Base-by-base conservation (phyloP, 176 grass and related monocot genomes). In the Phoenix dactylifera region DNA sequence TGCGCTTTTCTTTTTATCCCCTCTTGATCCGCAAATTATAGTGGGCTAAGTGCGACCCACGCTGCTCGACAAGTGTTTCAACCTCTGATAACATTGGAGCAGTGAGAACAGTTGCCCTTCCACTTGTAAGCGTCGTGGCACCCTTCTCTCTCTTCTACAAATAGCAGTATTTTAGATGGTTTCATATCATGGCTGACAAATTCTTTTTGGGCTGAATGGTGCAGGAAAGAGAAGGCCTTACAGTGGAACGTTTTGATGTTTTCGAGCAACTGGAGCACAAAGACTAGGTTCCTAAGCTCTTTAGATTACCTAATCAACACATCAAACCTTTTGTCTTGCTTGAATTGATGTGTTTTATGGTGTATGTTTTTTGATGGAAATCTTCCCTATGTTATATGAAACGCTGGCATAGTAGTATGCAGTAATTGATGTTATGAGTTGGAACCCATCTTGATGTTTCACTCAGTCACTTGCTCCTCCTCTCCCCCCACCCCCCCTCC, bases 41-140 rank as follows among this genome's bases (percentile, higher is more conserved):
- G 92, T 97, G 92, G 92, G 92, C 92, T 20, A 97, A 82, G 69
- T 87, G 84, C n/a, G 85, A 97, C 63, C 92, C 77, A 50, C 77
- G 81, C 64, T 90, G 77, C 58, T 87, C 92, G 26, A 65, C 70
- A 1, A 55, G 67, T 69, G 84, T 76, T 66, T 85, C 88, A 29
- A 68, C 80, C 51, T 84, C 88, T 49, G 76, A 76, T 25, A 80
- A 60, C 70, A 75, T 44, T 63, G 56, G 65, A 3, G 77, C 74
- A 60, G 48, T 72, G 16, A 88, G 85, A 77, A 55, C 35, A 68
- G 19, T 74, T 24, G 30, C 89, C 56, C 29, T 68, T 60, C 60
- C 81, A 4, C 85, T 79, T 70, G 75, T 85, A 60, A 71, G 79
- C 28, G 17, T 54, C 17, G 59, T 61, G 18, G n/a, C 53, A 50